Base-by-base conservation (phyloP, 176 grass and related monocot species). In the Puccinellia tenuiflora region DNA sequence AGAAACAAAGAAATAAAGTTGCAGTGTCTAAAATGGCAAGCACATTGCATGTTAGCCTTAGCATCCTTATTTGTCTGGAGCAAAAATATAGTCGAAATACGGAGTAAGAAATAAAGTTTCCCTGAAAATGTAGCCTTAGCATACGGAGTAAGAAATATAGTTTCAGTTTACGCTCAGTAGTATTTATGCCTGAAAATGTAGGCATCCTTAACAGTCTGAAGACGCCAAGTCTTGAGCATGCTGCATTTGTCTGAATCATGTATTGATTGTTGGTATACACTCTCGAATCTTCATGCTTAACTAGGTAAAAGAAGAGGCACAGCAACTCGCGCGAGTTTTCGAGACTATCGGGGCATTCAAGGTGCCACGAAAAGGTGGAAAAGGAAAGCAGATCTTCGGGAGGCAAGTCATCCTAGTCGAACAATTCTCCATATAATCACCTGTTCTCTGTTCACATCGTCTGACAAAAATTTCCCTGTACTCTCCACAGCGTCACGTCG, bases 261-360 rank as follows among this genome's bases (percentile, higher is more conserved):
- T 45, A 63, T 2, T 63, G 5, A 0, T 6, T 55, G 42, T 47
- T 77, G 6, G 7, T 43, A 39, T 69, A 55, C 37, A 11, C 55
- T 56, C n/a, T 5, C 13, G 52, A 83, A 28, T 72, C 2, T 66
- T 42, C 25, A 22, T 82, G 7, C 69, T 80, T 87, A 79, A 83
- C 5, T 80, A 98, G 96, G 96, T 98, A 37, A 90, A 92, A 92
- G 96, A 98, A 83, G 96, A 93, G 39, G 91, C 92, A 51, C 87
- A 95, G 22, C 92, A 98, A 71, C 89, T 98, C 55, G 91, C 96
- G 2, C 79, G 88, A 60, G 81, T 98, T 15, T 90, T 98, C 31
- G 90, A 98, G 73, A 90, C 96, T 7, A 88, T 98, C 4, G 92
- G 96, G 26, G 87, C 92, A 26, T 98, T 98, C 84, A 98, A 98